A percentile compares a stretch with the other conserved stretches of the same genome.
Evolutionary conservation across 352 stramenopile genomes (phyloP).

Genomic region (Globisporangium perplexum): DNA sequence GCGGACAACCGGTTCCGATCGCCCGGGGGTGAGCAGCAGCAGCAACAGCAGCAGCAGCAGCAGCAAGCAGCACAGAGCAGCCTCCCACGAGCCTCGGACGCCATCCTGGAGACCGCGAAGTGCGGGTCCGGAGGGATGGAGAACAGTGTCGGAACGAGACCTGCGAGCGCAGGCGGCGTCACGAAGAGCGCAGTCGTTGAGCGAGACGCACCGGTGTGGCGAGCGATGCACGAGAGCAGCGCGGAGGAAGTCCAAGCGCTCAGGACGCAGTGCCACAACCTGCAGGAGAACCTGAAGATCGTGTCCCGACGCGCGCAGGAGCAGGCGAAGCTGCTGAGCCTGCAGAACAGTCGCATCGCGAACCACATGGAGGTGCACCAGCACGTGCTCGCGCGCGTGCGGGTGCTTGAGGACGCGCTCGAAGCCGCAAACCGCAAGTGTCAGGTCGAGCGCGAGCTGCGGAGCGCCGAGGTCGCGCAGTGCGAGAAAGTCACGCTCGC

Average conservation of each 20-base stretch:
- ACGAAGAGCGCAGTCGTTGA: background rate
- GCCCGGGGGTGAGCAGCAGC: background rate
- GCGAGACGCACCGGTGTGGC: conserved; percentile 11
- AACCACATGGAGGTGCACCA: conserved; percentile 54
- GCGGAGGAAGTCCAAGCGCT: conserved; percentile 20
- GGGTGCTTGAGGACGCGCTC: conserved; percentile 36
- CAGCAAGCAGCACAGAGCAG: background rate
- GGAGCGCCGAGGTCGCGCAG: conserved; percentile 44
- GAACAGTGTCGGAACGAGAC: background rate
- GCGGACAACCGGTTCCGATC: conserved; percentile 5
- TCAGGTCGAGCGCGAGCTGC: conserved; percentile 46
- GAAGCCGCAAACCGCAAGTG: conserved; percentile 28
- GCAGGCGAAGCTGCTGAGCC: conserved; percentile 57
- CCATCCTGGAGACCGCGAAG: background rate
- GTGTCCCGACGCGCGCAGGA: conserved; percentile 51
- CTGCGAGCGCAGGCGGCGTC: background rate
- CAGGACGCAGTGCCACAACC: conserved; percentile 20
- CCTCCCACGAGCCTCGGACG: background rate
- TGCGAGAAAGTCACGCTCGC: conserved; percentile 46
- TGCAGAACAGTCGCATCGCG: conserved; percentile 47
- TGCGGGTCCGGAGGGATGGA: background rate
- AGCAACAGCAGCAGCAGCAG: background rate
- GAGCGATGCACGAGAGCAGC: conserved; percentile 20
- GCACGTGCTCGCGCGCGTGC: conserved; percentile 45
- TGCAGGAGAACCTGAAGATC: conserved; percentile 53